A percentile compares a stretch with the other conserved stretches of the same genome.
phyloP scores from a whole-genome alignment of 208 protist species.

The Lotmaria passim region DNA sequence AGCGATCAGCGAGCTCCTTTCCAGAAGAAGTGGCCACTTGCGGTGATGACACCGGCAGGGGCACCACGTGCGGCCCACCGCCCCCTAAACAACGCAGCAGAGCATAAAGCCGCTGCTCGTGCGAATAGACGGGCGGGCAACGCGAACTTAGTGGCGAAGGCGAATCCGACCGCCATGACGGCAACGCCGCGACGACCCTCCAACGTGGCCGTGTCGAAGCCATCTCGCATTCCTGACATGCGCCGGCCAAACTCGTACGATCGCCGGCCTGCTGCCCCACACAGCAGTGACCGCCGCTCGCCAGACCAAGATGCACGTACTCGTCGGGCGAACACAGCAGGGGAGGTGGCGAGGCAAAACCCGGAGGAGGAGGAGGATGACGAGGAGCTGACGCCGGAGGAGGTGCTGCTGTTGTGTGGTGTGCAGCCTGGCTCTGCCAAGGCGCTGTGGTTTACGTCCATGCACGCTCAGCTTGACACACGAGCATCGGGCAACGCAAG shows the following conservation, averaged over 20 bases:
- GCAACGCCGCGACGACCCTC: neutral
- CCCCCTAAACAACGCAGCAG: neutral
- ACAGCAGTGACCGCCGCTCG: no score
- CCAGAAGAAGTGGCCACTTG: neutral
- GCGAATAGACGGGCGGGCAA: neutral
- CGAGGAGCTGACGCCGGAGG: slow-evolving; percentile 44
- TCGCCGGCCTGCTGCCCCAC: neutral
- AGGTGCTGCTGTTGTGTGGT: slow-evolving; percentile 61
- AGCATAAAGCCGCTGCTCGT: neutral
- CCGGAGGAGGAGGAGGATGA: neutral
- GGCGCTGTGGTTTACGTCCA: slow-evolving; percentile 49
- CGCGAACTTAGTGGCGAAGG: neutral
- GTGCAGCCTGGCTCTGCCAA: slow-evolving; percentile 48
- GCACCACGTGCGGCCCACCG: neutral
- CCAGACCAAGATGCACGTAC: no score
- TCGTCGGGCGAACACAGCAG: no score
- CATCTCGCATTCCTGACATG: no score
- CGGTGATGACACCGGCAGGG: neutral
- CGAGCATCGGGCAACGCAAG: neutral
- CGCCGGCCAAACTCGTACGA: neutral
- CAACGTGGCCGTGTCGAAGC: neutral
- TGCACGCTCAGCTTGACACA: slow-evolving; percentile 29
- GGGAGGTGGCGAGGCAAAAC: neutral
- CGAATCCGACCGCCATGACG: neutral
- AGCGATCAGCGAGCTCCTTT: neutral